Evolutionary conservation across 2,329 filamentous ascomycete genomes (phyloP).

Genomic region (Hypoxylon sp.): DNA sequence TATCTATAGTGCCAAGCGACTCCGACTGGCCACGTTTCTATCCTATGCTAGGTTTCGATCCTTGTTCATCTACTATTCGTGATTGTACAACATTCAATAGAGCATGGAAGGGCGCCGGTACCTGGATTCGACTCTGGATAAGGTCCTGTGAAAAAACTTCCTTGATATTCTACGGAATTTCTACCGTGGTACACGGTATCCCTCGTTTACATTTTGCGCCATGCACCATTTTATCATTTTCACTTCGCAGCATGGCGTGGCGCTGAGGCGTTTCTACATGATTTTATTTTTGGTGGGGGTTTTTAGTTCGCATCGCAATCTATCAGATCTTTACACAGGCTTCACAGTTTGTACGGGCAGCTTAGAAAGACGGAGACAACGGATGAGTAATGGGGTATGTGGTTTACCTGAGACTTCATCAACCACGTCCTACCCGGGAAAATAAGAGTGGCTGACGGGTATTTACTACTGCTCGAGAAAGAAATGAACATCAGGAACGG

Average conservation of each 20-base stretch:
- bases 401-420: constrained; percentile 18
- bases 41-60: constrained; percentile 8
- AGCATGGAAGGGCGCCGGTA: constrained; percentile 25
- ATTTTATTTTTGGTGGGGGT: constrained; percentile 6
- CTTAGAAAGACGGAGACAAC: constrained; percentile 44
- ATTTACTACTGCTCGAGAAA: too few species aligned
- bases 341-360: too few species aligned
- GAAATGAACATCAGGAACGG: constrained; percentile 31
- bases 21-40: constrained; percentile 4
- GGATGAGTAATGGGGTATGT: constrained; percentile 43
- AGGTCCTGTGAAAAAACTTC: too few species aligned
- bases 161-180: too few species aligned
- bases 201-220: constrained; percentile 37
- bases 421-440: constrained; percentile 26
- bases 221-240: constrained; percentile 36
- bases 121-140: constrained; percentile 20
- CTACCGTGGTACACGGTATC: too few species aligned
- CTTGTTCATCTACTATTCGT: constrained; percentile 24
- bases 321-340: constrained; percentile 2
- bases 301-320: not conserved
- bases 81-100: constrained; percentile 38
- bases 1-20: not conserved
- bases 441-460: too few species aligned
- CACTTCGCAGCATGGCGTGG: constrained; percentile 43
- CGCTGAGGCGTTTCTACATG: constrained; percentile 36